Conservation (phyloP, 1,284 basidiomycete species). For the Moesziomyces aphidis region DNA sequence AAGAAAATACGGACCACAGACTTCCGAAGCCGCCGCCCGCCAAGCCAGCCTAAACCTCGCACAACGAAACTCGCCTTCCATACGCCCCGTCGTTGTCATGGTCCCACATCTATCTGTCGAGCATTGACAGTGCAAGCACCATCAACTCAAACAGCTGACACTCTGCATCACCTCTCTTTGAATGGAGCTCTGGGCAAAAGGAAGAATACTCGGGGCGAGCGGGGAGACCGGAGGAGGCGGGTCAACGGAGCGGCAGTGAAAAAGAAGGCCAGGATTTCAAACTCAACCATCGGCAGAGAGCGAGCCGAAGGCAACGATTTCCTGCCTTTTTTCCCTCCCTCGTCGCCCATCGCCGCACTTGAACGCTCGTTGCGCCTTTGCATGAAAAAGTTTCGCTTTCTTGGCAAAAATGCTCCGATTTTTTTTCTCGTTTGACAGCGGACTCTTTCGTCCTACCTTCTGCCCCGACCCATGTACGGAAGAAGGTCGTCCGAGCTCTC, state of each 20-base stretch:
- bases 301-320: constrained; percentile 23
- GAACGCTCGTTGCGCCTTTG: neutral
- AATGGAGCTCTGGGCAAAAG: too few relatives aligned
- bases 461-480: neutral
- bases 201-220: too few relatives aligned
- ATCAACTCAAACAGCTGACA: too few relatives aligned
- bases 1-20: constrained; percentile 2
- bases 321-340: neutral
- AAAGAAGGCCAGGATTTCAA: constrained; percentile 3
- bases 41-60: too few relatives aligned
- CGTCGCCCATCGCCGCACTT: neutral
- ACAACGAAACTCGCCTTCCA: too few relatives aligned
- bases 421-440: neutral
- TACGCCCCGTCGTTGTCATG: too few relatives aligned
- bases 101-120: too few relatives aligned
- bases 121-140: too few relatives aligned
- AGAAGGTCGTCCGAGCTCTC: constrained; percentile 1
- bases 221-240: neutral
- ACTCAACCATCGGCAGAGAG: constrained; percentile 41
- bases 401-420: constrained; percentile 10
- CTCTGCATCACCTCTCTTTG: too few relatives aligned
- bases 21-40: constrained; percentile 2
- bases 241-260: neutral
- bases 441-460: neutral
- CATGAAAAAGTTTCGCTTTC: constrained; percentile 3